A percentile compares a stretch with the other conserved stretches of the same genome.
These are phyloP conservation scores for Hypholoma sublateritium DNA, from an alignment of 768 basidiomycete genomes.

Conservation along the genomic window DNA sequence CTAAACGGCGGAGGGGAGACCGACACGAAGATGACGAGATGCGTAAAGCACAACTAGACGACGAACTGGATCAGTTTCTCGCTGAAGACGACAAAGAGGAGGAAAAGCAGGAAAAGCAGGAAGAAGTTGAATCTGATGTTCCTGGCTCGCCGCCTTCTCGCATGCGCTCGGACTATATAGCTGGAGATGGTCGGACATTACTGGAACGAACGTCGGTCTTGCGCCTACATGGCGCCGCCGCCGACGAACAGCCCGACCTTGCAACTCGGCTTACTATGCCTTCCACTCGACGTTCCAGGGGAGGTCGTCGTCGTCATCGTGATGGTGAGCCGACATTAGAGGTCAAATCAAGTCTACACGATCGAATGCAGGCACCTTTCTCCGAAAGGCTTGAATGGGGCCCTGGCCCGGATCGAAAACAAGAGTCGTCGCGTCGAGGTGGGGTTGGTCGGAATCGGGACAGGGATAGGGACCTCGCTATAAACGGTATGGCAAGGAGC, in stretches of 20 bases:
- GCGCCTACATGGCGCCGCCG: constrained; percentile 33
- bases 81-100: constrained; percentile 41
- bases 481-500: constrained; percentile 4
- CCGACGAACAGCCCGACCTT: constrained; percentile 28
- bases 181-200: constrained; percentile 47
- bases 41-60: constrained; percentile 50
- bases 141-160: constrained; percentile 51
- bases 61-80: constrained; percentile 71
- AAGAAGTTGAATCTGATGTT: constrained; percentile 8
- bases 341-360: not conserved
- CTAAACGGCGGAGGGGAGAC: constrained; percentile 36
- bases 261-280: constrained; percentile 47
- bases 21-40: constrained; percentile 34
- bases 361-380: constrained; percentile 16
- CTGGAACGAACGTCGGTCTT: constrained; percentile 55
- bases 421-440: constrained; percentile 4
- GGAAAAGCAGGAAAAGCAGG: constrained; percentile 20
- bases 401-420: constrained; percentile 8
- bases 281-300: constrained; percentile 39
- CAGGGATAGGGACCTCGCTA: constrained; percentile 3
- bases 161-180: constrained; percentile 68
- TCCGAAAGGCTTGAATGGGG: constrained; percentile 20
- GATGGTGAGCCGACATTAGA: constrained; percentile 7
- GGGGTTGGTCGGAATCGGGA: not conserved
- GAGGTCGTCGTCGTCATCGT: constrained; percentile 14